Conservation (phyloP, 2,329 filamentous ascomycete genomes). For the Lasiodiplodia citricola region DNA sequence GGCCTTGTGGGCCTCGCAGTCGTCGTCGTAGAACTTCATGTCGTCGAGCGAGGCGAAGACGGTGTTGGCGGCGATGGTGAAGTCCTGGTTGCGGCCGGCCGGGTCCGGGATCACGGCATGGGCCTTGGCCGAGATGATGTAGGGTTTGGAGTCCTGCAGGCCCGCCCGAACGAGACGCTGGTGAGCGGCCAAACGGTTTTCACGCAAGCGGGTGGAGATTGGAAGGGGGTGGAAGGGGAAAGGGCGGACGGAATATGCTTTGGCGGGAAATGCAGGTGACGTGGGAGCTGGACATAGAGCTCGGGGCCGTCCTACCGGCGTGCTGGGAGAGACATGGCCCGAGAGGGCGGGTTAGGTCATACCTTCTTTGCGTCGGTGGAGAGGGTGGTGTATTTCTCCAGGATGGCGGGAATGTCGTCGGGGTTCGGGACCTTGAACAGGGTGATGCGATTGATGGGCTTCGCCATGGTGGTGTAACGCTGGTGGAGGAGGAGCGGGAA, state of each 20-base stretch:
- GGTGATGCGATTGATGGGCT: conserved; percentile 41
- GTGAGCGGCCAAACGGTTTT: neutral
- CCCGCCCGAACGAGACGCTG: neutral
- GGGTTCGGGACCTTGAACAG: conserved; percentile 44
- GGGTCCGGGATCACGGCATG: conserved; percentile 60
- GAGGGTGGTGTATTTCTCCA: conserved; percentile 42
- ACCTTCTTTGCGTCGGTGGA: conserved; percentile 42
- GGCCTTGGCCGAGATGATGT: conserved; percentile 63
- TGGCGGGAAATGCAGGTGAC: neutral
- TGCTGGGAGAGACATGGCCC: conserved; percentile 5
- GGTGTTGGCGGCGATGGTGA: conserved; percentile 65
- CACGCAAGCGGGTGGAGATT: neutral
- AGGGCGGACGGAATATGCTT: neutral
- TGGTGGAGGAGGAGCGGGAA: neutral
- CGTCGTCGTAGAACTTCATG: conserved; percentile 69
- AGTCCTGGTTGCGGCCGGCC: conserved; percentile 61
- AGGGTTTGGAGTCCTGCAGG: conserved; percentile 68
- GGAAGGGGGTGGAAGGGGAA: neutral
- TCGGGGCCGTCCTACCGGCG: neutral
- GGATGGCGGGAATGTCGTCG: conserved; percentile 36
- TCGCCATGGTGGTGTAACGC: conserved; percentile 32
- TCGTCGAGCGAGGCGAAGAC: conserved; percentile 68
- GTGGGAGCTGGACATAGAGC: conserved; percentile 12
- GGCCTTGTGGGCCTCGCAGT: conserved; percentile 58
- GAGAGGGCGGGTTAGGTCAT: conserved; percentile 26